Conservation (phyloP, 2,329 filamentous ascomycete genomes). For the Thielaviopsis punctulata region DNA sequence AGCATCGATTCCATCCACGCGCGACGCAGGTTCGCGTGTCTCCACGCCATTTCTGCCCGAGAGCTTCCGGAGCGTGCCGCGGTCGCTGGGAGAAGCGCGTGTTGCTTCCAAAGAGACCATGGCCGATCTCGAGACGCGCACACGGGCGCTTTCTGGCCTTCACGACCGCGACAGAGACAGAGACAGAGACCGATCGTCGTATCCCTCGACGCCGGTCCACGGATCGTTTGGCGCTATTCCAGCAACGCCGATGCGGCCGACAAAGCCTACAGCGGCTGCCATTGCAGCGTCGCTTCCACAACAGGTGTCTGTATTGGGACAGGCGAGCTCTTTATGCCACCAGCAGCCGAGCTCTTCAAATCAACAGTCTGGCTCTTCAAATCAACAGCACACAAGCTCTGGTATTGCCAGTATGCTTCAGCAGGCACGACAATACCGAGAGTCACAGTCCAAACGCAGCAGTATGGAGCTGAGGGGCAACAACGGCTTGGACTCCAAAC, state of each 20-base stretch:
- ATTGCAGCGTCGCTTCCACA: slow-evolving; percentile 1
- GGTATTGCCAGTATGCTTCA: slow-evolving; percentile 7
- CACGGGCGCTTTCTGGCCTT: slow-evolving; percentile 4
- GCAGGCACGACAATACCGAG: not conserved
- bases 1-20: slow-evolving; percentile 1
- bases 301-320: not conserved
- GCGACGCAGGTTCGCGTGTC: not conserved
- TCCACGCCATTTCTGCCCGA: slow-evolving; percentile 5
- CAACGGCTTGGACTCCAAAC: not conserved
- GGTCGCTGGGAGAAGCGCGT: slow-evolving; percentile 6
- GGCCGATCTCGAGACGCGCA: slow-evolving; percentile 9
- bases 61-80: not conserved
- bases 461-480: no score
- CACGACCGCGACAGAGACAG: not conserved
- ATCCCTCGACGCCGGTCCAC: not conserved
- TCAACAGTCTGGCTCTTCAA: no score
- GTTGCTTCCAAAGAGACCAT: slow-evolving; percentile 10
- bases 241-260: not conserved
- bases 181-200: not conserved
- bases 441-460: not conserved
- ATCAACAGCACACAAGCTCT: no score
- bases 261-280: not conserved
- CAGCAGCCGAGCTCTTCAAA: no score
- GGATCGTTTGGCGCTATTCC: not conserved
- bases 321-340: no score